Percentiles rank a stretch among this genome's conserved stretches.
phyloP scores from a whole-genome alignment of 257 asterid genomes.

The Lycium ferocissimum region DNA sequence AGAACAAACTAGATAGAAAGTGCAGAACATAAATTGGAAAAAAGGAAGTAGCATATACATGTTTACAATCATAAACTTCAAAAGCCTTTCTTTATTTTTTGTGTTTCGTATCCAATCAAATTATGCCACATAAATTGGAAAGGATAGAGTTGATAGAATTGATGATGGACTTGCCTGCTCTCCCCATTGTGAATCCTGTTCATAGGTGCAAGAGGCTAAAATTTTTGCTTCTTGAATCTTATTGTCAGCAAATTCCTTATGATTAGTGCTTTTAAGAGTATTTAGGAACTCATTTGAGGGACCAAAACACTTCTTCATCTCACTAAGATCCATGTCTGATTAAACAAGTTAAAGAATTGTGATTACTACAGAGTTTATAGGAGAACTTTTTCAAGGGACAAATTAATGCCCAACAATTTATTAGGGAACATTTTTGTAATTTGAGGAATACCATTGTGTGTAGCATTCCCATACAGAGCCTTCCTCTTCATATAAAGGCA shows the following conservation, averaged over 20 bases:
- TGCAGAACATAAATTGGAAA: no score
- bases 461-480: constrained; percentile 49
- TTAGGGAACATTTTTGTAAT: background rate
- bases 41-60: no score
- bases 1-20: no score
- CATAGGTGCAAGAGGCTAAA: constrained; percentile 61
- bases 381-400: background rate
- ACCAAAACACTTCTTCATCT: constrained; percentile 55
- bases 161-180: constrained; percentile 48
- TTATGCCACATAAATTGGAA: no score
- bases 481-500: constrained; percentile 61
- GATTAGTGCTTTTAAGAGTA: constrained; percentile 40
- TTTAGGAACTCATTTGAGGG: constrained; percentile 58
- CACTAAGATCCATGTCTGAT: constrained; percentile 47
- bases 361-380: background rate
- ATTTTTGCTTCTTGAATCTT: constrained; percentile 39
- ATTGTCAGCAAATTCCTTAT: constrained; percentile 20
- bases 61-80: no score
- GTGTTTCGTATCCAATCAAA: no score
- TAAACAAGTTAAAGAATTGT: background rate
- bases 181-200: constrained; percentile 63
- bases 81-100: no score
- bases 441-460: background rate
- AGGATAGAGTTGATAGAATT: no score
- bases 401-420: background rate